Percentiles rank a stretch among this genome's conserved stretches.
phyloP scores from a whole-genome alignment of 2,329 filamentous ascomycete species.

The Intubia oerlemansii region DNA sequence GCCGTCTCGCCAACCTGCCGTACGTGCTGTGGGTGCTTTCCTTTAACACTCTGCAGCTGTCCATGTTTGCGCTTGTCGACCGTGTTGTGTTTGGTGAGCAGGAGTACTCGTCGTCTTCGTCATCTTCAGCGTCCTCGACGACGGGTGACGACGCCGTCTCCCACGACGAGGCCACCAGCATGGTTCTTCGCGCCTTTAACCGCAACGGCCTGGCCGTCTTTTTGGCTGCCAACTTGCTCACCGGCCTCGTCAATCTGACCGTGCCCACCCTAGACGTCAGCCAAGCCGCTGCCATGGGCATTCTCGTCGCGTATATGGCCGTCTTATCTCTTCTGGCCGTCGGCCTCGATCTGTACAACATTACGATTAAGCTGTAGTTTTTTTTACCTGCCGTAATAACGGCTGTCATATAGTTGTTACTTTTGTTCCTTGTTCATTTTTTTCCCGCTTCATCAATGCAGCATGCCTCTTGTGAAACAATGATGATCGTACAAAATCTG shows the following conservation, averaged over 20 bases:
- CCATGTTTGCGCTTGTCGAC: slow-evolving; percentile 61
- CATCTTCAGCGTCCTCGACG: slow-evolving; percentile 44
- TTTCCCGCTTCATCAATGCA: not conserved
- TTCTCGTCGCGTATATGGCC: slow-evolving; percentile 53
- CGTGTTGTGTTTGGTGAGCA: slow-evolving; percentile 49
- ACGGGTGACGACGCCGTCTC: slow-evolving; percentile 39
- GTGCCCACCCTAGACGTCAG: slow-evolving; percentile 59
- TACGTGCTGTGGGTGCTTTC: slow-evolving; percentile 87
- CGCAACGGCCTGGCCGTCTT: slow-evolving; percentile 75
- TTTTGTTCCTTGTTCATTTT: slow-evolving; percentile 1
- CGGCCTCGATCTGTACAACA: slow-evolving; percentile 37
- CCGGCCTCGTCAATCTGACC: slow-evolving; percentile 73
- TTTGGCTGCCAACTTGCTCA: slow-evolving; percentile 70
- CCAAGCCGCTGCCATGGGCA: slow-evolving; percentile 42
- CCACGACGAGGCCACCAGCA: slow-evolving; percentile 52
- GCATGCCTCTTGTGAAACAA: slow-evolving; percentile 3
- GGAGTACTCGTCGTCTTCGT: slow-evolving; percentile 31
- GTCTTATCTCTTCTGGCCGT: slow-evolving; percentile 47
- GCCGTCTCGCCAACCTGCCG: slow-evolving; percentile 76
- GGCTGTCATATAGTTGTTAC: not conserved
- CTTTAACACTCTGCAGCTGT: slow-evolving; percentile 71
- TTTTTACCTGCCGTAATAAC: too few species aligned
- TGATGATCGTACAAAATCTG: too few species aligned
- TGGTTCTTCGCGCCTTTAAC: slow-evolving; percentile 67
- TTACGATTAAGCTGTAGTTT: slow-evolving; percentile 51